Conservation (phyloP, 2,329 filamentous ascomycete genomes). For the Scytalidium sp. region DNA sequence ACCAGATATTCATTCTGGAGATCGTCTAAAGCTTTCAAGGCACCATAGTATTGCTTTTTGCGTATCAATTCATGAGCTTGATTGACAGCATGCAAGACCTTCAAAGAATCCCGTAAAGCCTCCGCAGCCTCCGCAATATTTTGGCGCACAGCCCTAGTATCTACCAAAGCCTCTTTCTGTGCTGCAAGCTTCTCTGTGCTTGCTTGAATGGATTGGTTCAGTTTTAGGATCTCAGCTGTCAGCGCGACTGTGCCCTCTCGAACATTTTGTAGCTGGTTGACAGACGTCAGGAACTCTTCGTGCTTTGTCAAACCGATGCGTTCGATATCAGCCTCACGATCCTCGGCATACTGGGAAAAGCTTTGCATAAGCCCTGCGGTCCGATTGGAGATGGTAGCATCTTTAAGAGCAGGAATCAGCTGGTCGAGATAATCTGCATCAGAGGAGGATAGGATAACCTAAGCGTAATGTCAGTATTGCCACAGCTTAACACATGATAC, state of each 20-base stretch:
- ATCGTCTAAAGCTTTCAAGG: slow-evolving; percentile 89
- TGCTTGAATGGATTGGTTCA: slow-evolving; percentile 92
- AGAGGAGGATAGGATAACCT: slow-evolving; percentile 92
- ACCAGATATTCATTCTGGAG: slow-evolving; percentile 91
- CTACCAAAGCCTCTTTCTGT: slow-evolving; percentile 91
- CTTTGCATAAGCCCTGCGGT: slow-evolving; percentile 73
- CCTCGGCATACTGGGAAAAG: slow-evolving; percentile 76
- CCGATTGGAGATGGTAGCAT: slow-evolving; percentile 75
- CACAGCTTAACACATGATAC: neutral
- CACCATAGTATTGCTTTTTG: slow-evolving; percentile 94
- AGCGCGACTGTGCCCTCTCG: slow-evolving; percentile 86
- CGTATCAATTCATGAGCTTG: slow-evolving; percentile 87
- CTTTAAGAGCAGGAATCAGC: slow-evolving; percentile 88
- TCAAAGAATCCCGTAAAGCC: slow-evolving; percentile 85
- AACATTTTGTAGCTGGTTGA: slow-evolving; percentile 89
- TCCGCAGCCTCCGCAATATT: slow-evolving; percentile 93
- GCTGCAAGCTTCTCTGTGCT: slow-evolving; percentile 92
- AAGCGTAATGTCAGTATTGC: slow-evolving; percentile 5
- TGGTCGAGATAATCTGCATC: slow-evolving; percentile 95
- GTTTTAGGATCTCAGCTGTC: slow-evolving; percentile 84
- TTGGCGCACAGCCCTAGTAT: slow-evolving; percentile 86
- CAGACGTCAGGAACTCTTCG: slow-evolving; percentile 91
- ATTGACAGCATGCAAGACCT: slow-evolving; percentile 89
- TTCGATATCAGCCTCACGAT: slow-evolving; percentile 89
- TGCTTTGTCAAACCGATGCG: slow-evolving; percentile 93